These are phyloP conservation scores for Trifolium pratense DNA, from an alignment of 306 rosid species.

Conservation along the genomic window DNA sequence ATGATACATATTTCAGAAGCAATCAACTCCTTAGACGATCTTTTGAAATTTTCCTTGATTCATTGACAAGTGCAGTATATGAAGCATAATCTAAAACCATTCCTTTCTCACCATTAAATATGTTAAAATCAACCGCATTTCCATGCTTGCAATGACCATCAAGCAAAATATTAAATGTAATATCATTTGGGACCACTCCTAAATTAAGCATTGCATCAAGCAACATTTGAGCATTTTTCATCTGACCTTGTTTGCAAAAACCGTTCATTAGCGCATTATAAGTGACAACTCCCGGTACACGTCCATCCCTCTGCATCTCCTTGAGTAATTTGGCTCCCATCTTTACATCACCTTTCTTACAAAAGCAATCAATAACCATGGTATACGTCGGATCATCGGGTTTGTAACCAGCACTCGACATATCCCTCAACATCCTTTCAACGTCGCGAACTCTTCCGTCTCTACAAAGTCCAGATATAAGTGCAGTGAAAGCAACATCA, in stretches of 20 bases:
- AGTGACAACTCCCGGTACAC: slow-evolving; percentile 68
- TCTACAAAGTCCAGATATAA: slow-evolving; percentile 75
- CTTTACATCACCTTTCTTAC: slow-evolving; percentile 75
- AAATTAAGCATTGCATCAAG: slow-evolving; percentile 83
- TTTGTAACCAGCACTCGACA: slow-evolving; percentile 68
- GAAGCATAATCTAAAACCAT: slow-evolving; percentile 74
- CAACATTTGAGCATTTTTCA: slow-evolving; percentile 86
- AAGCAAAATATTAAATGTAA: slow-evolving; percentile 77
- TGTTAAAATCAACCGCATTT: slow-evolving; percentile 48
- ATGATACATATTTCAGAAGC: neutral
- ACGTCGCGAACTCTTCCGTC: slow-evolving; percentile 71
- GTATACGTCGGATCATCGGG: slow-evolving; percentile 77
- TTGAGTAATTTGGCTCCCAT: slow-evolving; percentile 74
- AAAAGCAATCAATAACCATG: slow-evolving; percentile 78
- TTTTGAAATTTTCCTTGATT: slow-evolving; percentile 52
- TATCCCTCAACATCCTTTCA: slow-evolving; percentile 67
- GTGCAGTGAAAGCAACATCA: slow-evolving; percentile 73
- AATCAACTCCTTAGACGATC: slow-evolving; percentile 57
- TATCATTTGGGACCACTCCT: slow-evolving; percentile 85
- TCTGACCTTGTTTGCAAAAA: slow-evolving; percentile 88
- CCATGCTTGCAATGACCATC: slow-evolving; percentile 88
- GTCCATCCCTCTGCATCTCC: slow-evolving; percentile 75
- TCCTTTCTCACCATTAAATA: slow-evolving; percentile 67
- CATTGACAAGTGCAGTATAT: slow-evolving; percentile 63
- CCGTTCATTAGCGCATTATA: slow-evolving; percentile 93